Conservation (phyloP, 2,329 filamentous ascomycete species). For the Colletotrichum lentis region DNA sequence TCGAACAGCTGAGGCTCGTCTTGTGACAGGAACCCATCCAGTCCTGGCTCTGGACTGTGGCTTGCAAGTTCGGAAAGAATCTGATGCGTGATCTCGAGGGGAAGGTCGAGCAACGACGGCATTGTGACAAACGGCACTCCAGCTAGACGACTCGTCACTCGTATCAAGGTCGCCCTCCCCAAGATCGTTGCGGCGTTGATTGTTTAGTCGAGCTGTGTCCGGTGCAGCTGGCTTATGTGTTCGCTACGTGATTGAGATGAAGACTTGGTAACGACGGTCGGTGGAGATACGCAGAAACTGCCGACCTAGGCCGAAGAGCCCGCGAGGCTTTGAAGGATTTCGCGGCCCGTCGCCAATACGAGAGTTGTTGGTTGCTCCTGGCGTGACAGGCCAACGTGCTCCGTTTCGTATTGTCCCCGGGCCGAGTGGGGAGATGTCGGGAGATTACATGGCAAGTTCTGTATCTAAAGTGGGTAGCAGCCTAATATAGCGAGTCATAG, state of each 20-base stretch:
- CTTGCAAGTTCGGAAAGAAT: slow-evolving; percentile 5
- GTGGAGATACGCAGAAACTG: not conserved
- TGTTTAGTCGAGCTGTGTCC: not conserved
- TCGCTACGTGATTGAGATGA: not conserved
- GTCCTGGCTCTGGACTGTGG: not conserved
- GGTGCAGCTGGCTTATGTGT: not conserved
- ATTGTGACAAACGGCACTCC: not conserved
- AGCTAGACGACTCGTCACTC: too few relatives aligned
- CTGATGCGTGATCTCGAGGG: slow-evolving; percentile 23
- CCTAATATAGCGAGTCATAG: not conserved
- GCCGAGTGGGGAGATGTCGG: not conserved
- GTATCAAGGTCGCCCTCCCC: not conserved
- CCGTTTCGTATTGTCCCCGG: not conserved
- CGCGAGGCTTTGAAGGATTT: not conserved
- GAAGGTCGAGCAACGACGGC: slow-evolving; percentile 22
- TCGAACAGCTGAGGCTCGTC: not conserved
- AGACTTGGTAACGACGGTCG: not conserved
- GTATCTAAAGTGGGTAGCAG: not conserved
- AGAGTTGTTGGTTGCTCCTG: slow-evolving; percentile 1
- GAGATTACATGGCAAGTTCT: not conserved
- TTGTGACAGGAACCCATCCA: not conserved
- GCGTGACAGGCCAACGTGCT: not conserved
- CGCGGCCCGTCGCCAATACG: slow-evolving; percentile 6
- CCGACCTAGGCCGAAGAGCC: not conserved
- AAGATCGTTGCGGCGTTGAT: too few relatives aligned